Evolutionary conservation across 2,329 filamentous ascomycete species (phyloP), one percentile per base, ranked within the genome.

Genomic region (Pestalotiopsis sp.): DNA sequence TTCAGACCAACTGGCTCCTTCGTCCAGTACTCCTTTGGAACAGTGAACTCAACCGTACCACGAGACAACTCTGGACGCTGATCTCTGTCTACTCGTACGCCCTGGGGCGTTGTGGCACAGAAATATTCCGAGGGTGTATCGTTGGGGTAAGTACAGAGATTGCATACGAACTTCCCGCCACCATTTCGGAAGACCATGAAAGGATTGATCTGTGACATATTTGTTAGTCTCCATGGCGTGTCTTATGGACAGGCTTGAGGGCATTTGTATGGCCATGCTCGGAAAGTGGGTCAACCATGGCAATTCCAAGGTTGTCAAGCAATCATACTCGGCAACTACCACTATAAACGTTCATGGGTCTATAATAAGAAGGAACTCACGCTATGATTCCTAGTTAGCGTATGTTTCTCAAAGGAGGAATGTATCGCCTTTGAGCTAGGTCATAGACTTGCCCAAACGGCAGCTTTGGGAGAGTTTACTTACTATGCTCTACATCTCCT

Each of bases 1-100:
- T 92, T 90, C 75, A 98, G 80, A 27, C 93, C 94, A 14, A 96
- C 93, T 0, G 96, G 96, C 78, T 97, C 92, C 80, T 95, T 96
- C 27, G 94, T 95, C 93, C 95, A 99, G 82, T 99, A 99, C 82
- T 99, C 96, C 82, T 98, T 98, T 17, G 96, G 96, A 14, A 99
- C 97, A 70, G 96, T 86, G 78, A 97, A 99, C 78, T 99, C 96
- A 60, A 98, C 95, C 0, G 96, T 98, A 49, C 96, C 96, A 68
- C 93, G 88, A 75, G 91, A 93, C 75, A 99, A 85, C 82, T 99
- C 96, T 0, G 95, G 95, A 66, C 96, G 88, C 78, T 97, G 92
- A 77, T 95, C 88, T 63, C 96, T 90, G 80, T 99, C 96, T 64
- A 97, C 90, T 68, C 96, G 91, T 57, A 94, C 89, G 20, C 96